Percentiles rank a stretch among this genome's conserved stretches.
These are phyloP conservation scores for Amoebophrya sp. DNA, from an alignment of 169 alveolate species.

Conservation along the genomic window DNA sequence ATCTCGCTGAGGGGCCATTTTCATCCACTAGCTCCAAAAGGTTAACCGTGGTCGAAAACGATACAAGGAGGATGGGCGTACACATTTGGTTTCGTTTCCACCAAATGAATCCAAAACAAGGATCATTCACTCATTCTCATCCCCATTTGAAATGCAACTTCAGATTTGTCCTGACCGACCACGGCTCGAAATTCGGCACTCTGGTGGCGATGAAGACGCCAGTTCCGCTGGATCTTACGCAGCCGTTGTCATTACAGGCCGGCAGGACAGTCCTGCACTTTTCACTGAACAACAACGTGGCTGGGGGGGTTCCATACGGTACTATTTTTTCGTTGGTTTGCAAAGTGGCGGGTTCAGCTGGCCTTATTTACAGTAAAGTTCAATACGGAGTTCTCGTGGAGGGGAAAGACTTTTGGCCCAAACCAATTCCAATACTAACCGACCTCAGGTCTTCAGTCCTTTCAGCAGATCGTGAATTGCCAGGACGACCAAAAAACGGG, in stretches of 20 bases:
- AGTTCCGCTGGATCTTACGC: not conserved
- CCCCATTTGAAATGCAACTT: not conserved
- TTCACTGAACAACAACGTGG: not conserved
- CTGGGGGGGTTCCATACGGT: too few species aligned
- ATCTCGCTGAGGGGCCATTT: not conserved
- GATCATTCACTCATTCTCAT: not conserved
- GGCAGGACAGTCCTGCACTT: not conserved
- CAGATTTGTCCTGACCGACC: conserved; percentile 83
- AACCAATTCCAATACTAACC: too few species aligned
- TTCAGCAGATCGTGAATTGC: too few species aligned
- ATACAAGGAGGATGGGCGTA: not conserved
- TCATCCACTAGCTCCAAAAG: not conserved
- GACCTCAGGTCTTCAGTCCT: too few species aligned
- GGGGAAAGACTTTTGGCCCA: too few species aligned
- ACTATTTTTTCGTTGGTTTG: too few species aligned
- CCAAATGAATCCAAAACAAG: not conserved
- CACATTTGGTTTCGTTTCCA: not conserved
- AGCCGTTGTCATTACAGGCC: not conserved
- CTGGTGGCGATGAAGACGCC: conserved; percentile 74
- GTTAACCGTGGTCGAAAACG: not conserved
- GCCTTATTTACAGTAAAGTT: too few species aligned
- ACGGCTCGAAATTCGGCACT: conserved; percentile 95
- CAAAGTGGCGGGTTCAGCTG: too few species aligned
- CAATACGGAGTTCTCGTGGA: too few species aligned
- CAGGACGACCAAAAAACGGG: too few species aligned